Evolutionary conservation across 2,329 filamentous ascomycete species (phyloP).

Genomic region (Trichoderma koningii): DNA sequence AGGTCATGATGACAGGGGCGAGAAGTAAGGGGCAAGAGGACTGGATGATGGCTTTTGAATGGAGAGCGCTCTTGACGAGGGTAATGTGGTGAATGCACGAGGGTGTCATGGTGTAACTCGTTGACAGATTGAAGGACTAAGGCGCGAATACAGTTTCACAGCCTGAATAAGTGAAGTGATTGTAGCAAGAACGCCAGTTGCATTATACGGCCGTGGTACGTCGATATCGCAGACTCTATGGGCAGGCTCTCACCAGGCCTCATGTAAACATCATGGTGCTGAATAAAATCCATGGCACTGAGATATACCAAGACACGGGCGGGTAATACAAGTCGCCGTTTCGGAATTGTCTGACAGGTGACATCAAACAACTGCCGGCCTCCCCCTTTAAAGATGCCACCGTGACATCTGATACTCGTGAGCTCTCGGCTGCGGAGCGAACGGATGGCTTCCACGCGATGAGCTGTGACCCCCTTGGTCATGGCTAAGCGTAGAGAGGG

Average conservation of each 20-base stretch:
- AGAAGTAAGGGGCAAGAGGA: neutral
- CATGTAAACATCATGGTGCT: neutral
- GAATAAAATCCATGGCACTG: neutral
- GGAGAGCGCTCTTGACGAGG: neutral
- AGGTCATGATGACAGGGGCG: neutral
- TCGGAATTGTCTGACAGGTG: slow-evolving; percentile 27
- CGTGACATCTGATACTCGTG: slow-evolving; percentile 2
- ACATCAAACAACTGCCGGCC: slow-evolving; percentile 25
- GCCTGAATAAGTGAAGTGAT: no score
- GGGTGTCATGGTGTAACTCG: neutral
- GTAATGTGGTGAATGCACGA: neutral
- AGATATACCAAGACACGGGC: neutral
- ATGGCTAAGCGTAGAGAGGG: neutral
- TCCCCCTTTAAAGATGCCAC: neutral
- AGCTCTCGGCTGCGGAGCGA: slow-evolving; percentile 21
- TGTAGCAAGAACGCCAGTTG: no score
- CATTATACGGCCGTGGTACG: neutral
- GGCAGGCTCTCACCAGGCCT: neutral
- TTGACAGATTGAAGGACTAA: no score
- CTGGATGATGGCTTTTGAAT: neutral
- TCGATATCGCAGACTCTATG: neutral
- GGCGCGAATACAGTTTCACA: no score
- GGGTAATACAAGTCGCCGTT: slow-evolving; percentile 7
- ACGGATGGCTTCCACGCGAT: slow-evolving; percentile 11
- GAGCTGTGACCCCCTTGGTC: neutral